phyloP scores from a whole-genome alignment of 2,329 filamentous ascomycete genomes.

The Didymella lethalis region DNA sequence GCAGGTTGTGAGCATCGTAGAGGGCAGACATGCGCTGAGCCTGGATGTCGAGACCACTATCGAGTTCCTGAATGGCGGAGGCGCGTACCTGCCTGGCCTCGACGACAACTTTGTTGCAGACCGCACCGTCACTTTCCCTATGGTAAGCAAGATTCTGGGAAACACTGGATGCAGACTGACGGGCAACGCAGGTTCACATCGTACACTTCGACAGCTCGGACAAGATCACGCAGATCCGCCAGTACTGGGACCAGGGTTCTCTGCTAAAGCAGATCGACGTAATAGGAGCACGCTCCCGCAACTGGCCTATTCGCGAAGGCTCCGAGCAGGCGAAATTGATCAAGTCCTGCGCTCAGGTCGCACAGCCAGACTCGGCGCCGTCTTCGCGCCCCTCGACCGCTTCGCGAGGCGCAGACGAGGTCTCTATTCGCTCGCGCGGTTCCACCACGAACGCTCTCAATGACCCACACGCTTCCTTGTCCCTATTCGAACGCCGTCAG shows the following conservation, averaged over 20 bases:
- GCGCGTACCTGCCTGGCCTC: constrained; percentile 83
- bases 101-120: constrained; percentile 95
- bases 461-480: constrained; percentile 70
- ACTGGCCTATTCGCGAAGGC: constrained; percentile 93
- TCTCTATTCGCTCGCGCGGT: constrained; percentile 51
- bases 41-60: constrained; percentile 83
- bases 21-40: constrained; percentile 73
- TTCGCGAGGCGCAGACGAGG: constrained; percentile 43
- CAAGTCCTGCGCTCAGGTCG: constrained; percentile 59
- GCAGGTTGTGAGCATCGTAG: constrained; percentile 75
- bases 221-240: constrained; percentile 86
- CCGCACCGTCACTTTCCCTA: constrained; percentile 76
- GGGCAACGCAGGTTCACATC: constrained; percentile 66
- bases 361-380: constrained; percentile 38
- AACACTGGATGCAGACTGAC: constrained; percentile 17
- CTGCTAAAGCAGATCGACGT: constrained; percentile 93
- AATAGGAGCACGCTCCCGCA: constrained; percentile 87
- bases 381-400: constrained; percentile 47
- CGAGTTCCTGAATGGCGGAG: constrained; percentile 82
- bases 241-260: constrained; percentile 94
- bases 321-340: constrained; percentile 84
- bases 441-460: constrained; percentile 50
- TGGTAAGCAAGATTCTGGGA: constrained; percentile 66
- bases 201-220: constrained; percentile 79
- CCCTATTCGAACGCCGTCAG: constrained; percentile 77